Conservation (phyloP, 1,139 yeast genomes). For the Pichia sp. region DNA sequence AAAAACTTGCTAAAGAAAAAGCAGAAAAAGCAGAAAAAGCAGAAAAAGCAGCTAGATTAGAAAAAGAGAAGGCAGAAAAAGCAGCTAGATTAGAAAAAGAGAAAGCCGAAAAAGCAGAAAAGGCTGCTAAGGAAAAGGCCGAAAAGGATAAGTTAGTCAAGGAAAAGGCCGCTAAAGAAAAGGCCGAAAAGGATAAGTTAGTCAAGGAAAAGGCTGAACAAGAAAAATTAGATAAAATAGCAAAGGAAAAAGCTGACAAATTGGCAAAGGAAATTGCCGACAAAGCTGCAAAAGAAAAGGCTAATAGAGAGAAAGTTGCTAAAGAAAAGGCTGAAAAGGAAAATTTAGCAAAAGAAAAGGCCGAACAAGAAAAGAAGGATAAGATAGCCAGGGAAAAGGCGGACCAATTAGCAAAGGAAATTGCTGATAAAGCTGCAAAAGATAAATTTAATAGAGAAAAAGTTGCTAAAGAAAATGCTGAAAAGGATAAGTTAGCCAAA, state of each 20-base stretch:
- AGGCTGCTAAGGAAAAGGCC: conserved; percentile 5
- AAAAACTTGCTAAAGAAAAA: conserved; percentile 6
- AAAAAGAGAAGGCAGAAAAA: conserved; percentile 4
- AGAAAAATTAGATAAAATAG: too few relatives aligned
- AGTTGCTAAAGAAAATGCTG: background rate
- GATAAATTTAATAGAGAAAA: background rate
- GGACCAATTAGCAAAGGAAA: conserved; percentile 2
- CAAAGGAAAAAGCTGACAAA: background rate
- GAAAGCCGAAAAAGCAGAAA: conserved; percentile 13
- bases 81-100: conserved; percentile 3
- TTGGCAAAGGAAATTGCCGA: too few relatives aligned
- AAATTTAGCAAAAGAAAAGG: conserved; percentile 1
- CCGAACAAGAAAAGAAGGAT: background rate
- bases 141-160: conserved; percentile 1
- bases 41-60: background rate
- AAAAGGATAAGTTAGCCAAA: background rate
- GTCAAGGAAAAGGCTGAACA: conserved; percentile 1
- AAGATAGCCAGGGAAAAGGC: background rate
- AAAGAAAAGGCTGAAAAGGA: conserved; percentile 1
- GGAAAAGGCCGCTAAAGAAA: conserved; percentile 3
- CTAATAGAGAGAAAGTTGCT: conserved; percentile 15
- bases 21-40: conserved; percentile 1
- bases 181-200: background rate
- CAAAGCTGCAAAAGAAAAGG: background rate
- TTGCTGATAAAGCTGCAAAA: conserved; percentile 1